These are phyloP conservation scores for Cicer chorassanicum DNA, from an alignment of 306 rosid species.

Conservation along the genomic window DNA sequence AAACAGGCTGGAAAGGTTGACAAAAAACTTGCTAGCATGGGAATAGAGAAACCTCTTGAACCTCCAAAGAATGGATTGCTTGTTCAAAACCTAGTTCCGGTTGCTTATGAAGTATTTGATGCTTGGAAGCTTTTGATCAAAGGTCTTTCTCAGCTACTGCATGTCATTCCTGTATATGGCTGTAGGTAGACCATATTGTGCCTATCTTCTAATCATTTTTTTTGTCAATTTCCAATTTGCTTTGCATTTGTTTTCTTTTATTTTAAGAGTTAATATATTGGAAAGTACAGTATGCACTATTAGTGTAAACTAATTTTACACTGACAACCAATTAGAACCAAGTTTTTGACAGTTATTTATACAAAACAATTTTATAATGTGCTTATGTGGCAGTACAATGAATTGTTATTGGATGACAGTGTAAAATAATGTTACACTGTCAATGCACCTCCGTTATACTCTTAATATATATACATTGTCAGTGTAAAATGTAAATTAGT, in stretches of 20 bases:
- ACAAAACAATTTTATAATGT: too few relatives aligned
- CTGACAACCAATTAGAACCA: too few relatives aligned
- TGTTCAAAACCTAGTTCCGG: conserved; percentile 77
- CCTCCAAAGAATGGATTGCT: conserved; percentile 91
- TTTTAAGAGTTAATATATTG: neutral
- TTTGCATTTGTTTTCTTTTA: conserved; percentile 33
- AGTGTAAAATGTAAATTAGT: too few relatives aligned
- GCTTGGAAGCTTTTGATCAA: conserved; percentile 90
- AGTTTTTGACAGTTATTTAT: too few relatives aligned
- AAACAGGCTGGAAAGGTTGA: conserved; percentile 64
- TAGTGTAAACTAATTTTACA: too few relatives aligned
- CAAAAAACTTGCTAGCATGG: conserved; percentile 76
- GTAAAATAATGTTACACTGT: too few relatives aligned
- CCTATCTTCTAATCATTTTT: conserved; percentile 21
- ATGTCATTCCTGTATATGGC: conserved; percentile 77
- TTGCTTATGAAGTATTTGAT: conserved; percentile 78
- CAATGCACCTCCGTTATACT: too few relatives aligned
- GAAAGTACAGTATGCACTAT: too few relatives aligned
- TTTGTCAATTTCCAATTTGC: conserved; percentile 22
- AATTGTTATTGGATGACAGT: too few relatives aligned
- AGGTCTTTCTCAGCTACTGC: conserved; percentile 80
- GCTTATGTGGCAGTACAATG: too few relatives aligned
- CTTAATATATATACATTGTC: too few relatives aligned
- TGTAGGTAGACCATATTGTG: conserved; percentile 68
- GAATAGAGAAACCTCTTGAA: conserved; percentile 83